These are phyloP conservation scores for Candida taoyuanica DNA, from an alignment of 805 yeast genomes.

Conservation along the genomic window DNA sequence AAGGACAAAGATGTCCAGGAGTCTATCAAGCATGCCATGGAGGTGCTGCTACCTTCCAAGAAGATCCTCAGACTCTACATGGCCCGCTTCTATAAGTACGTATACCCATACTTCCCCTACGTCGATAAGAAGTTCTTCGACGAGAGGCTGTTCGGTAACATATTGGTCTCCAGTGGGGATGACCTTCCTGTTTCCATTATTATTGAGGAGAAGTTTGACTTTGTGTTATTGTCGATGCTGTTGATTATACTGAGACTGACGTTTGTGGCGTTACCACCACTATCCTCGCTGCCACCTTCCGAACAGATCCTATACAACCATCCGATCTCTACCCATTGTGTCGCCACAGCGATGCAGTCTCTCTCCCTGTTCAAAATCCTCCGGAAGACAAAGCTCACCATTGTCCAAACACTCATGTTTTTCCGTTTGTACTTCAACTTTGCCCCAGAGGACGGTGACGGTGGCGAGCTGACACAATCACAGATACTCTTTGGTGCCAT, in stretches of 20 bases:
- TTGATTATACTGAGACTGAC: conserved; percentile 39
- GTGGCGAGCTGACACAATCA: conserved; percentile 38
- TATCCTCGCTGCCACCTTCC: conserved; percentile 5
- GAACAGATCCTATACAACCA: conserved; percentile 28
- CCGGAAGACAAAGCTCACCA: conserved; percentile 34
- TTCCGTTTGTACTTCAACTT: conserved; percentile 35
- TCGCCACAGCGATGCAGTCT: conserved; percentile 36
- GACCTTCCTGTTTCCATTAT: conserved; percentile 27
- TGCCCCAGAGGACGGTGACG: conserved; percentile 49
- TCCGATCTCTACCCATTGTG: conserved; percentile 37
- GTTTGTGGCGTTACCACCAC: conserved; percentile 35
- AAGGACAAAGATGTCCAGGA: conserved; percentile 20
- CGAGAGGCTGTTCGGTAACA: conserved; percentile 24
- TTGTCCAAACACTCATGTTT: conserved; percentile 41
- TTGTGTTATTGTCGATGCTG: conserved; percentile 36
- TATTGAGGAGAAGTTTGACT: conserved; percentile 36
- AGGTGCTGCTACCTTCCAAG: conserved; percentile 34
- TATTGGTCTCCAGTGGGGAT: conserved; percentile 32
- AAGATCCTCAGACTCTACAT: conserved; percentile 38
- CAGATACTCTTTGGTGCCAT: conserved; percentile 35
- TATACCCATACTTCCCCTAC: conserved; percentile 47
- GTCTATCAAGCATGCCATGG: conserved; percentile 31
- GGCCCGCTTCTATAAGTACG: conserved; percentile 36
- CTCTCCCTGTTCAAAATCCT: conserved; percentile 38
- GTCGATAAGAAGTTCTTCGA: conserved; percentile 36